Percentiles rank a stretch among this genome's conserved stretches.
phyloP scores from a whole-genome alignment of 2,329 filamentous ascomycete genomes.

The Diplodia seriata region DNA sequence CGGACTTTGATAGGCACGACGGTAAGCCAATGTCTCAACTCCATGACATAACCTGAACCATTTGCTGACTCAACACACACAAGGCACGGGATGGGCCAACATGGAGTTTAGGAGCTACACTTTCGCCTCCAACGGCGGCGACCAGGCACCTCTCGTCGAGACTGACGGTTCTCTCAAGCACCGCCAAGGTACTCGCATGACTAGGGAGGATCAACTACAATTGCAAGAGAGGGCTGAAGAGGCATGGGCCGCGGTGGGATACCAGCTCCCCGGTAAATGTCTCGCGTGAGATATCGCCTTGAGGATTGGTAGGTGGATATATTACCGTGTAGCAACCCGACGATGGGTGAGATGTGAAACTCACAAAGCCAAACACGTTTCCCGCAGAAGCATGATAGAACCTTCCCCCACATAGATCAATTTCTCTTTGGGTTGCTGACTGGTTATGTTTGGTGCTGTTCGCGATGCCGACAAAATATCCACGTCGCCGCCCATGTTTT shows the following conservation, averaged over 20 bases:
- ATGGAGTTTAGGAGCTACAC: conserved; percentile 73
- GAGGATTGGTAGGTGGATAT: too few relatives aligned
- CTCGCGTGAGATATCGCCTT: neutral
- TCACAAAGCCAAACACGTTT: too few relatives aligned
- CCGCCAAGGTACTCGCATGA: neutral
- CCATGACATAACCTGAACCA: neutral
- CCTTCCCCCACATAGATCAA: too few relatives aligned
- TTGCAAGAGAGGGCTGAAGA: neutral
- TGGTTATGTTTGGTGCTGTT: too few relatives aligned
- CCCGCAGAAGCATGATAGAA: too few relatives aligned
- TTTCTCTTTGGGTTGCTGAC: too few relatives aligned
- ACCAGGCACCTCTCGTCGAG: conserved; percentile 44
- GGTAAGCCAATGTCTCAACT: conserved; percentile 42
- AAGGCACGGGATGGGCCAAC: conserved; percentile 77
- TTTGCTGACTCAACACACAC: neutral
- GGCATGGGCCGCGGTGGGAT: neutral
- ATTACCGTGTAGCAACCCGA: too few relatives aligned
- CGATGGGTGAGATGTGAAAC: too few relatives aligned
- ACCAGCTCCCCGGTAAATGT: neutral
- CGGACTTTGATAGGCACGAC: conserved; percentile 58
- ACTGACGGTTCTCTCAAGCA: conserved; percentile 37
- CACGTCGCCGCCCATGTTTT: too few relatives aligned
- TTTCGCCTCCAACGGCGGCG: conserved; percentile 59
- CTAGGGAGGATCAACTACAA: neutral
- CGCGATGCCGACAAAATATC: too few relatives aligned